Evolutionary conservation across 208 protist genomes (phyloP), one percentile per base, ranked within the genome.

Genomic region (Wallacemonas sp.): DNA sequence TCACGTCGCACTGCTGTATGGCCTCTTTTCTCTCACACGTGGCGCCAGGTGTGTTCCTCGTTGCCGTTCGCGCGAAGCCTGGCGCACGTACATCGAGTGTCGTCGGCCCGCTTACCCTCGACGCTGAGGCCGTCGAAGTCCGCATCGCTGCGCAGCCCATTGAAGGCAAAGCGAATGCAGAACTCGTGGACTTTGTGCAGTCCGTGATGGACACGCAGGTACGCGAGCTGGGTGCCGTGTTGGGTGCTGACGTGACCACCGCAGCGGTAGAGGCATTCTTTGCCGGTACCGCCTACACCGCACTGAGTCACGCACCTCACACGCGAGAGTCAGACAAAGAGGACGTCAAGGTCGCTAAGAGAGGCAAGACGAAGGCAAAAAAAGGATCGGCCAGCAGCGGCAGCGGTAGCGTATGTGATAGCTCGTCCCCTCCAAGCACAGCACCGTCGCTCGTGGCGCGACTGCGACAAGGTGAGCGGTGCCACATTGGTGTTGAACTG

Each of bases 91-190:
- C 38, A 8, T 85, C 82, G 2, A 60, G 67, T 8, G 63, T 94
- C 26, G 77, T 74, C 2, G 60, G 47, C 4, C 70, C 72, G 1
- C 70, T 84, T 19, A 51, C 53, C 0, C 15, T 68, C 0, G 21
- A 34, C 1, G 76, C 75, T 46, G 66, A 58, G 0, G 72, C 77
- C 14, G 58, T 90, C 0, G 84, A 93, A 34, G 62, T 93, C 1
- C 73, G 82, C 36, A 62, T 95, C 15, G 84, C 79, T 2, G 90
- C 90, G 0, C 86, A 84, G 14, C 86, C 90, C 12, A 77, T 89
- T 27, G 86, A 90, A 14, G 90, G 90, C 34, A 77, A 88, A 56
- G 90, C 90, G 1, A 95, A 95, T 62, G 72, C 60, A 36, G 90
- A 90, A 47, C 86, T 95, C 1, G 47, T 89, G 0, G 69, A 81